Percentiles rank a stretch among this genome's conserved stretches.
phyloP scores from a whole-genome alignment of 2,329 filamentous ascomycete species.

The Ilyonectria mors-panacis region DNA sequence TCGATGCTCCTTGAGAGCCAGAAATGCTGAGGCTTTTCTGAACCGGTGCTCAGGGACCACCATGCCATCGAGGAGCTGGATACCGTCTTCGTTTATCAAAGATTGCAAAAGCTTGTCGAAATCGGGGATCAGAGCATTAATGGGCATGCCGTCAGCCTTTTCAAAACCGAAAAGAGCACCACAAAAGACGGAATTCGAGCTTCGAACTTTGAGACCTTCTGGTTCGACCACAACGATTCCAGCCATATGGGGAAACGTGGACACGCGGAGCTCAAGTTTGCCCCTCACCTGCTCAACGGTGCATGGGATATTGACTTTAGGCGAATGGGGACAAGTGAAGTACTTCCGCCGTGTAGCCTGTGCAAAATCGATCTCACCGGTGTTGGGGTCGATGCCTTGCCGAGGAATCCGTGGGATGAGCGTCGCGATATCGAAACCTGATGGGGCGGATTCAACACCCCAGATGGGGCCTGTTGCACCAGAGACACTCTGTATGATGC shows the following conservation, averaged over 20 bases:
- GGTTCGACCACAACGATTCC: slow-evolving; percentile 96
- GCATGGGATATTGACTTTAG: slow-evolving; percentile 86
- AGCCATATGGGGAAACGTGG: slow-evolving; percentile 96
- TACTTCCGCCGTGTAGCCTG: slow-evolving; percentile 80
- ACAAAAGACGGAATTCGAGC: slow-evolving; percentile 95
- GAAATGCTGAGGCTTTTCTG: slow-evolving; percentile 86
- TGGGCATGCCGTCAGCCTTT: slow-evolving; percentile 83
- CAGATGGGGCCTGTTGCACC: slow-evolving; percentile 92
- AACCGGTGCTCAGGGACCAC: slow-evolving; percentile 98
- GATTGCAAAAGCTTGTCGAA: slow-evolving; percentile 89
- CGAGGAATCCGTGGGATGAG: slow-evolving; percentile 88
- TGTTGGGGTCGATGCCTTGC: slow-evolving; percentile 78
- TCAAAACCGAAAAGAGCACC: slow-evolving; percentile 92
- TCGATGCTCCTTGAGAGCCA: slow-evolving; percentile 86
- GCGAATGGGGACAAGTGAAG: slow-evolving; percentile 87
- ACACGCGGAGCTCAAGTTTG: slow-evolving; percentile 83
- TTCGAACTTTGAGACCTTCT: slow-evolving; percentile 82
- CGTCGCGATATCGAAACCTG: slow-evolving; percentile 81
- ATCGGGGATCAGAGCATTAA: slow-evolving; percentile 85
- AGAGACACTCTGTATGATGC: slow-evolving; percentile 76
- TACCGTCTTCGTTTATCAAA: slow-evolving; percentile 87
- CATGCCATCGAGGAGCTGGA: slow-evolving; percentile 90
- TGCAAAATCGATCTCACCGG: slow-evolving; percentile 83
- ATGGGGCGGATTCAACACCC: slow-evolving; percentile 77
- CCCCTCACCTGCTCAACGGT: slow-evolving; percentile 82